Percentiles rank a stretch among this genome's conserved stretches.
phyloP scores from a whole-genome alignment of 2,329 filamentous ascomycete species.

The Diaporthe sp. region DNA sequence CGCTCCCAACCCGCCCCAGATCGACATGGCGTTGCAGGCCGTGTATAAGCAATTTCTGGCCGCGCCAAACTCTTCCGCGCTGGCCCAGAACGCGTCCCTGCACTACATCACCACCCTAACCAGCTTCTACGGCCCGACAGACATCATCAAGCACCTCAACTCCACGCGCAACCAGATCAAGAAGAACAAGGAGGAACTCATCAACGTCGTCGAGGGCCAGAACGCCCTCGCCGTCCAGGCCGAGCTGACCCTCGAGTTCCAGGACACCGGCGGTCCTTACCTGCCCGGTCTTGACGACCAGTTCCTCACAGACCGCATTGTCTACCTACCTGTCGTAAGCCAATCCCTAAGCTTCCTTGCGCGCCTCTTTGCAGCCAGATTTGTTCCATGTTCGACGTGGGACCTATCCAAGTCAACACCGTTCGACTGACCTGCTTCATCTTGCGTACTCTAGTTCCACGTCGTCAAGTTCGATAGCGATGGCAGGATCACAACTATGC shows the following conservation, averaged over 20 bases:
- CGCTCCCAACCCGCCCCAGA: slow-evolving; percentile 13
- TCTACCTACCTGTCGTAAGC: slow-evolving; percentile 85
- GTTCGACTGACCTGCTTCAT: slow-evolving; percentile 13
- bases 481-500: slow-evolving; percentile 86
- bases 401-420: background rate
- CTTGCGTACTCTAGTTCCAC: slow-evolving; percentile 72
- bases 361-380: slow-evolving; percentile 4
- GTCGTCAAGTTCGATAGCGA: slow-evolving; percentile 85
- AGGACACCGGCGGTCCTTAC: slow-evolving; percentile 84
- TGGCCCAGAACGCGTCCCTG: slow-evolving; percentile 76
- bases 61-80: slow-evolving; percentile 71
- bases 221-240: slow-evolving; percentile 81
- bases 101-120: slow-evolving; percentile 94
- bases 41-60: slow-evolving; percentile 81
- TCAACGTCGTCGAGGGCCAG: slow-evolving; percentile 79
- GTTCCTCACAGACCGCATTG: slow-evolving; percentile 86
- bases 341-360: background rate
- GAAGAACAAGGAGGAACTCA: slow-evolving; percentile 84
- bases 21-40: slow-evolving; percentile 61
- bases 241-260: slow-evolving; percentile 86
- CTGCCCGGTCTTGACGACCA: slow-evolving; percentile 93
- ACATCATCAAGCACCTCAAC: slow-evolving; percentile 86
- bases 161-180: slow-evolving; percentile 79
- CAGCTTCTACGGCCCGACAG: slow-evolving; percentile 75
- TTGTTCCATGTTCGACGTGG: background rate